Evolutionary conservation across 2,329 filamentous ascomycete genomes (phyloP).

Genomic region (Pseudofabraea citricarpa): DNA sequence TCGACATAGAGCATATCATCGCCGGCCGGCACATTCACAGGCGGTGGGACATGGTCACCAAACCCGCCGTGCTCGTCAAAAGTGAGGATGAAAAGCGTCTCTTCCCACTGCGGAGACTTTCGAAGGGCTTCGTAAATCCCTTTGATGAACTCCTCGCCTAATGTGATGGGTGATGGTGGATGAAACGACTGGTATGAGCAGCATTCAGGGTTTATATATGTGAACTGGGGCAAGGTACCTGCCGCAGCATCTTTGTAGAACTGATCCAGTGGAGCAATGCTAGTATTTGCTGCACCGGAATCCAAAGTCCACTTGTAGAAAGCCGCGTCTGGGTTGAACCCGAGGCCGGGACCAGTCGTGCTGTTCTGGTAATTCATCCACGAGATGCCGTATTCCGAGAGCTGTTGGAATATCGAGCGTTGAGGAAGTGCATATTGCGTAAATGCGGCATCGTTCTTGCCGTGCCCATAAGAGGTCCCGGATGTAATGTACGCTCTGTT

Average conservation of each 20-base stretch:
- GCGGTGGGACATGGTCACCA: slow-evolving; percentile 40
- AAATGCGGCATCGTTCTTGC: slow-evolving; percentile 31
- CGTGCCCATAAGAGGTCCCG: slow-evolving; percentile 35
- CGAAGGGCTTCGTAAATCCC: slow-evolving; percentile 40
- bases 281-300: slow-evolving; percentile 28
- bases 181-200: slow-evolving; percentile 44
- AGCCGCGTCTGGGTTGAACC: slow-evolving; percentile 36
- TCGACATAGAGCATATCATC: slow-evolving; percentile 32
- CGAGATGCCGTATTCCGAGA: slow-evolving; percentile 33
- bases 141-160: slow-evolving; percentile 40
- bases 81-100: slow-evolving; percentile 41
- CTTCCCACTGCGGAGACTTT: slow-evolving; percentile 38
- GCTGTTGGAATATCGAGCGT: slow-evolving; percentile 34
- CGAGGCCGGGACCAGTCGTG: slow-evolving; percentile 25
- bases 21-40: slow-evolving; percentile 32
- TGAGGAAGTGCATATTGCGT: slow-evolving; percentile 30
- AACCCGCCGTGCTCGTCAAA: slow-evolving; percentile 45
- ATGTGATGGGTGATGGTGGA: slow-evolving; percentile 36
- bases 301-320: slow-evolving; percentile 38
- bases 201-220: slow-evolving; percentile 46
- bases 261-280: slow-evolving; percentile 31
- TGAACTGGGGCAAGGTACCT: slow-evolving; percentile 38
- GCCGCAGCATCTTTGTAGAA: slow-evolving; percentile 40
- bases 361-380: slow-evolving; percentile 45
- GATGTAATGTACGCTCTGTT: slow-evolving; percentile 30